A percentile compares a stretch with the other conserved stretches of the same genome.
Evolutionary conservation across 176 grass and related monocot genomes (phyloP).

Genomic region (Aegilops bicornis): DNA sequence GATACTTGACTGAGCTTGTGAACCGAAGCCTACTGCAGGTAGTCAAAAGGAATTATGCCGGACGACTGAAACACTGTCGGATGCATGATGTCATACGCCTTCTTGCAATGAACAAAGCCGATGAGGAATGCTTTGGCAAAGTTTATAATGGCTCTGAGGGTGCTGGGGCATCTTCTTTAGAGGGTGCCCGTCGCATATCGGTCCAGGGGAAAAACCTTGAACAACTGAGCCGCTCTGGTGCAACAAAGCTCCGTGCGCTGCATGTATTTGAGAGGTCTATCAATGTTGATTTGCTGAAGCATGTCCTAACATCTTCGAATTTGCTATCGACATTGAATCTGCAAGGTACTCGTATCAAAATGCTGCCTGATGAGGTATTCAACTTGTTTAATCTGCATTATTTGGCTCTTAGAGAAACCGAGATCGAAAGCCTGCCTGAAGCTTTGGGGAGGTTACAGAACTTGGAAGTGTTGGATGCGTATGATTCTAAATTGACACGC

Average conservation of each 20-base stretch:
- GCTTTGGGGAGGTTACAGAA: background rate
- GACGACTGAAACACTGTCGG: background rate
- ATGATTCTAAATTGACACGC: rapidly evolving
- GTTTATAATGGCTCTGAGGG: background rate
- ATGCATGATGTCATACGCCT: background rate
- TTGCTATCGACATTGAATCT: no score
- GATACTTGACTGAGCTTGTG: slow-evolving; percentile 33
- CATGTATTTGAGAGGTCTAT: no score
- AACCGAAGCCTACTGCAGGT: slow-evolving; percentile 29
- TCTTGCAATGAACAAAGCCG: background rate
- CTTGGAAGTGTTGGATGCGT: background rate
- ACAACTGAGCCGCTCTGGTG: no score
- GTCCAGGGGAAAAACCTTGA: background rate
- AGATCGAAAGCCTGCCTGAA: background rate
- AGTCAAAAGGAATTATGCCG: background rate
- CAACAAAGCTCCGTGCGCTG: no score
- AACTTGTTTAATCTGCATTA: no score
- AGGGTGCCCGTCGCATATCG: background rate
- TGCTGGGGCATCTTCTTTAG: background rate
- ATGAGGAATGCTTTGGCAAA: slow-evolving; percentile 1
- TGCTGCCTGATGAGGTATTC: no score
- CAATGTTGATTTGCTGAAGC: no score
- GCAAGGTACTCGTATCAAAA: no score
- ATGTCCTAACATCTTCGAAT: no score
- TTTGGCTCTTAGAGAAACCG: no score